Evolutionary conservation across 345 rosid genomes (phyloP), one percentile per base, ranked within the genome.

Genomic region (Lepidium africanum): DNA sequence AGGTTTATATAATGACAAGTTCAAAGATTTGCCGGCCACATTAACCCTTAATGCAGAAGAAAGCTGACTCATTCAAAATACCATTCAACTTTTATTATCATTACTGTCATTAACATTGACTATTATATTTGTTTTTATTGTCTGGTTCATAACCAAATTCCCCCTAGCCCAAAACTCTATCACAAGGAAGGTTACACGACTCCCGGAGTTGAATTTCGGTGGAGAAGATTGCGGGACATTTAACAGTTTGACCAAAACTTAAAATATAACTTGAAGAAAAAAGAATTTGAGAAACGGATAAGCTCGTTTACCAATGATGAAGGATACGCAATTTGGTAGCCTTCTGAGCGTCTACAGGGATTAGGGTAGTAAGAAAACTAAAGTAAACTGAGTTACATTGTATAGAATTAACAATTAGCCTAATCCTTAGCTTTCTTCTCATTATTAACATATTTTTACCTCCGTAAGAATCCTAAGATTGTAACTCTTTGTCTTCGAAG

Each of bases 1-100:
- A 5, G 65, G 58, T 67, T 50, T 74, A 53, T 74, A 46, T 52
- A 61, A 67, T 42, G 46, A 52, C 64, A 9, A 17, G 45, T 17
- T 53, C 69, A 67, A 67, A 60, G 69, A 45, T 67, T 53, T 74
- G 73, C 78, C 69, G 78, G 78, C 73, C 73, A 46, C 2, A 60
- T 45, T 17, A 48, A 73, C 57, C 35, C 50, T 25, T 2, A 67
- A 47, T 50, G 32, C 12, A 54, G 57, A 53, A 54, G 10, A 53
- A 55, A 64, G 45, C 49, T 67, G 77, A 59, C 56, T 35, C 35
- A 5, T 73, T 73, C 77, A 59, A 59, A 7, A 9, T 5, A 10
- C 9, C 9, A 37, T 45, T 71, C 47, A 63, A 54, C 40, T 27
- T 17, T 55, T 4, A 27, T 27, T 5, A 27, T 5, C 32, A 27